phyloP scores from a whole-genome alignment of 768 basidiomycete species.

The Phylloporus arenicola region DNA sequence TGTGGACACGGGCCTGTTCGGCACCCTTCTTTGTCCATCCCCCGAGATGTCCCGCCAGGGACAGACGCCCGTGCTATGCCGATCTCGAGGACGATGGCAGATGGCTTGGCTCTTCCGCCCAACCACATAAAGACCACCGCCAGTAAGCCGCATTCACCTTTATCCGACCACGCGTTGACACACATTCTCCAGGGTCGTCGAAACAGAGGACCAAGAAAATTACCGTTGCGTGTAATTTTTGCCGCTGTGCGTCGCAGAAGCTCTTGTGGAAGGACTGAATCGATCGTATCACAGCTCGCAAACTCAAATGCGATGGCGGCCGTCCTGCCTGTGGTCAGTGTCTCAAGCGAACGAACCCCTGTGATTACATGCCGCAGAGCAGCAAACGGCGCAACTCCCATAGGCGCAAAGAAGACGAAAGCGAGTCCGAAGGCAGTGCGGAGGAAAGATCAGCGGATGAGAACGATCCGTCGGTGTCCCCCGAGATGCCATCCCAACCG shows the following conservation, averaged over 20 bases:
- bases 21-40: slow-evolving; percentile 40
- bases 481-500: slow-evolving; percentile 34
- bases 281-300: slow-evolving; percentile 53
- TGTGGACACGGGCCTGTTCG: slow-evolving; percentile 41
- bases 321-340: slow-evolving; percentile 81
- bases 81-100: slow-evolving; percentile 36
- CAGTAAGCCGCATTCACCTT: slow-evolving; percentile 31
- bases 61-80: slow-evolving; percentile 41
- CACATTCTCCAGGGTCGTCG: slow-evolving; percentile 41
- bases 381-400: slow-evolving; percentile 68
- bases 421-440: slow-evolving; percentile 57
- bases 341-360: slow-evolving; percentile 68
- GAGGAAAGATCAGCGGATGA: slow-evolving; percentile 53
- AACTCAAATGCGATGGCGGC: slow-evolving; percentile 84
- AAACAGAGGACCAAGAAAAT: slow-evolving; percentile 80
- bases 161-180: slow-evolving; percentile 11
- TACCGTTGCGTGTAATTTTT: slow-evolving; percentile 87
- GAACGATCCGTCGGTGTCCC: slow-evolving; percentile 54
- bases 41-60: slow-evolving; percentile 44
- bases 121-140: slow-evolving; percentile 31
- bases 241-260: slow-evolving; percentile 61
- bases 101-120: slow-evolving; percentile 25
- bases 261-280: slow-evolving; percentile 16
- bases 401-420: slow-evolving; percentile 57
- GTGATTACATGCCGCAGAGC: slow-evolving; percentile 72